Evolutionary conservation across 805 yeast species (phyloP).

Genomic region (Dipodascopsis uninucleata): DNA sequence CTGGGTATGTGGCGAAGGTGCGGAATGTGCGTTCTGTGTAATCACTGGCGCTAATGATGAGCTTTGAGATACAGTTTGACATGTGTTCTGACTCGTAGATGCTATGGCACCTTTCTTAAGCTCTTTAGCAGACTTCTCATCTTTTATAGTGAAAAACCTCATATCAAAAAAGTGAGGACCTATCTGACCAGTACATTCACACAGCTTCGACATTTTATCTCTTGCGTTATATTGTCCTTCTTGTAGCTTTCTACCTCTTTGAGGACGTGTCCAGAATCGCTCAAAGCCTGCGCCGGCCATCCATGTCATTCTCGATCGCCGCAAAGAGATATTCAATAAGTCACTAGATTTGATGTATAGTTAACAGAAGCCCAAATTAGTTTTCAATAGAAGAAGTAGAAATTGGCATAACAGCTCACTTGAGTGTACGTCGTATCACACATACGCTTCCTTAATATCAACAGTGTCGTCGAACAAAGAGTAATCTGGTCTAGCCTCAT

Average conservation of each 20-base stretch:
- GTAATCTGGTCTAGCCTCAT: slow-evolving; percentile 60
- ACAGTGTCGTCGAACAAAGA: slow-evolving; percentile 61
- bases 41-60: no score
- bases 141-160: slow-evolving; percentile 77
- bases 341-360: slow-evolving; percentile 6
- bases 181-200: slow-evolving; percentile 65
- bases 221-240: slow-evolving; percentile 55
- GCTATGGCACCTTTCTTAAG: no score
- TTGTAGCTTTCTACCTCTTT: slow-evolving; percentile 49
- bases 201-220: slow-evolving; percentile 83
- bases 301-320: slow-evolving; percentile 70
- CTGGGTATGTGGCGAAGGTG: no score
- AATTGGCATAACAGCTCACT: no score
- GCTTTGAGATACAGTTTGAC: no score
- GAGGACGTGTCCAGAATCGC: slow-evolving; percentile 74
- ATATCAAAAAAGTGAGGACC: slow-evolving; percentile 85
- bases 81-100: no score
- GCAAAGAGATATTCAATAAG: slow-evolving; percentile 43
- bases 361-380: background rate
- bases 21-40: no score
- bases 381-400: no score
- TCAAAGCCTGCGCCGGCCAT: slow-evolving; percentile 64
- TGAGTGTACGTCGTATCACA: slow-evolving; percentile 36
- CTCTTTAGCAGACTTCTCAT: no score
- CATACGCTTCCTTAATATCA: slow-evolving; percentile 61